These are phyloP conservation scores for Priceomyces medius DNA, from an alignment of 805 yeast genomes.

Conservation along the genomic window DNA sequence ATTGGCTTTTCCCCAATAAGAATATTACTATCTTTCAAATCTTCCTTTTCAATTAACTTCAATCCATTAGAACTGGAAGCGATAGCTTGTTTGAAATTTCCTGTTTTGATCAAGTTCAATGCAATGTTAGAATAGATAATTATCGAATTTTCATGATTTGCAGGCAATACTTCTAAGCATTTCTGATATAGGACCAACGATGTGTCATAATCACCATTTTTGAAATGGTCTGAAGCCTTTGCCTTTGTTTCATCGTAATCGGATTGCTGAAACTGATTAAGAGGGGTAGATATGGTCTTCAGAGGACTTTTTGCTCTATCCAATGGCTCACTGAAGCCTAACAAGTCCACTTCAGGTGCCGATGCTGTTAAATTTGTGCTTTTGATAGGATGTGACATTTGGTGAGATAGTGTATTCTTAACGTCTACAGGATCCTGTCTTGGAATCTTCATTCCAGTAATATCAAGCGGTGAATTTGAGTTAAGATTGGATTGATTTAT, in stretches of 20 bases:
- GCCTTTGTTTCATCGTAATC: conserved; percentile 49
- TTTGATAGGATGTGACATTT: conserved; percentile 4
- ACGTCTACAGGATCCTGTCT: not conserved
- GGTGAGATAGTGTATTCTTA: not conserved
- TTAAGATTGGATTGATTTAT: no score
- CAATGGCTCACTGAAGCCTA: conserved; percentile 19
- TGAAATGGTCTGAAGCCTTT: conserved; percentile 63
- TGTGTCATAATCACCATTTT: conserved; percentile 75
- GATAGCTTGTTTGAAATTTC: conserved; percentile 60
- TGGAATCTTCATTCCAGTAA: conserved; percentile 15
- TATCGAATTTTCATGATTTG: conserved; percentile 61
- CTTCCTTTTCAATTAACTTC: conserved; percentile 25
- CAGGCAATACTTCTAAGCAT: conserved; percentile 53
- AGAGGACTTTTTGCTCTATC: conserved; percentile 16
- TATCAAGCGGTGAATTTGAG: no score
- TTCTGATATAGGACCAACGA: conserved; percentile 63
- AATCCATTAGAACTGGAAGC: conserved; percentile 50
- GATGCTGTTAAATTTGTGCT: not conserved
- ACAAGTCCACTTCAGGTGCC: conserved; percentile 25
- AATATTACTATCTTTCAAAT: conserved; percentile 23
- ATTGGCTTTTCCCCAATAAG: conserved; percentile 51
- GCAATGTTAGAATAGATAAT: conserved; percentile 73
- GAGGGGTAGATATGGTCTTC: conserved; percentile 15
- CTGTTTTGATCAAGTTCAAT: conserved; percentile 58
- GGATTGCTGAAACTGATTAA: conserved; percentile 40